Evolutionary conservation across 148 eudicot genomes (phyloP), one percentile per base, ranked within the genome.

Genomic region (Cornus florida): DNA sequence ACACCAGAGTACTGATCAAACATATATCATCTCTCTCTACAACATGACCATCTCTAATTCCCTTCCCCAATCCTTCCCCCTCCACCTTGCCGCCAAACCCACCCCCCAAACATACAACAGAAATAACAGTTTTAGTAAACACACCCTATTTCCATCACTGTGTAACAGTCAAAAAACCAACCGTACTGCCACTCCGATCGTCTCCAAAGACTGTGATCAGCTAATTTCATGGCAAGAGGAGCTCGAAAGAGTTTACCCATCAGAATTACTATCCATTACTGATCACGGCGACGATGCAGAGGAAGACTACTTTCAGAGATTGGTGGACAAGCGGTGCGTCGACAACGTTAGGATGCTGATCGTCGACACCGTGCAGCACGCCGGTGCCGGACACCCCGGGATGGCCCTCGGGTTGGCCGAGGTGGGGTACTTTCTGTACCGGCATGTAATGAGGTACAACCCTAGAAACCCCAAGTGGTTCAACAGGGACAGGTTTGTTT

Each of bases 271-370:
- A 53, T 1, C 19, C 16, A 53, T 2, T 7, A 72, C 48, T 39
- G 13, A 14, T 43, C 12, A 35, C 11, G 0, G 13, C 16, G 31
- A 13, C 3, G n/a, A 19, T 3, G 56, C 14, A 12, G 35, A 48
- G 8, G 76, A 79, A 28, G 75, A 80, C 5, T 65, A 75, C 28
- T 23, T 75, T 6, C 71, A 81, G 57, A 78, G 75, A 70, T 7
- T 81, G 70, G 46, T 81, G 5, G 83, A 81, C 64, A 75, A 57
- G 50, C 38, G 83, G 13, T 57, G 75, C 23, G 79, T 75, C n/a
- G 78, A 81, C 33, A 81, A 81, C 46, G 22, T 81, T 22, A 81
- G 83, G 39, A 81, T 81, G 83, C 65, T 81, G 70, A 75, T 81
- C 14, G 74, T 81, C 1, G 83, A 81, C 28, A 20, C 83, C 4